Conservation (phyloP, 305 asterid species). For the Ruellia speciosa region DNA sequence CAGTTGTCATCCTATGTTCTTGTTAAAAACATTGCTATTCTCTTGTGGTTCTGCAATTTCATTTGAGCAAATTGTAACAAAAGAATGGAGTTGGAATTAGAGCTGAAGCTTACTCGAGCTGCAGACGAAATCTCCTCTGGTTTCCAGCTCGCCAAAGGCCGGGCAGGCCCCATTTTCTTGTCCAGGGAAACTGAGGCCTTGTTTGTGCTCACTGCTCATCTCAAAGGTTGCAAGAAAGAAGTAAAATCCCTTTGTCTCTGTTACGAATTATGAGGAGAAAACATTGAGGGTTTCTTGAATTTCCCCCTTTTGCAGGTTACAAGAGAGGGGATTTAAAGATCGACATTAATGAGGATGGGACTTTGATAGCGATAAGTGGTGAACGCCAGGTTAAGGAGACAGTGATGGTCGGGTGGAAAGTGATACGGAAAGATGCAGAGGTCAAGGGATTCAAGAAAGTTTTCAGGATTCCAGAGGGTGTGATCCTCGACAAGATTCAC, state of each 20-base stretch:
- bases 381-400: slow-evolving; percentile 54
- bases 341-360: slow-evolving; percentile 69
- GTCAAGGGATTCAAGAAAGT: slow-evolving; percentile 49
- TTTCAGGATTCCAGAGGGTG: slow-evolving; percentile 63
- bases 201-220: slow-evolving; percentile 64
- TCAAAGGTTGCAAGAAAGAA: slow-evolving; percentile 38
- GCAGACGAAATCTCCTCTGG: slow-evolving; percentile 51
- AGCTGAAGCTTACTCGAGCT: slow-evolving; percentile 40
- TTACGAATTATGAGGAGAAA: background rate
- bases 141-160: slow-evolving; percentile 39
- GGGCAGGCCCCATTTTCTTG: slow-evolving; percentile 41
- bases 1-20: background rate
- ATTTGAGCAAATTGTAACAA: background rate
- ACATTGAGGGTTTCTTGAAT: background rate
- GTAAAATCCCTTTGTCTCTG: background rate
- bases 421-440: slow-evolving; percentile 43
- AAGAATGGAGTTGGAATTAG: slow-evolving; percentile 41
- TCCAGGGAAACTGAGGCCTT: slow-evolving; percentile 52
- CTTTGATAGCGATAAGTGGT: slow-evolving; percentile 38
- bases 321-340: slow-evolving; percentile 43
- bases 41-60: background rate
- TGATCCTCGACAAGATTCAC: slow-evolving; percentile 53
- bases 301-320: slow-evolving; percentile 38
- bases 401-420: slow-evolving; percentile 45
- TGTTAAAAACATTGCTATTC: slow-evolving; percentile 8